Conservation (phyloP, 345 rosid genomes). For the Gossypium thurberi region DNA sequence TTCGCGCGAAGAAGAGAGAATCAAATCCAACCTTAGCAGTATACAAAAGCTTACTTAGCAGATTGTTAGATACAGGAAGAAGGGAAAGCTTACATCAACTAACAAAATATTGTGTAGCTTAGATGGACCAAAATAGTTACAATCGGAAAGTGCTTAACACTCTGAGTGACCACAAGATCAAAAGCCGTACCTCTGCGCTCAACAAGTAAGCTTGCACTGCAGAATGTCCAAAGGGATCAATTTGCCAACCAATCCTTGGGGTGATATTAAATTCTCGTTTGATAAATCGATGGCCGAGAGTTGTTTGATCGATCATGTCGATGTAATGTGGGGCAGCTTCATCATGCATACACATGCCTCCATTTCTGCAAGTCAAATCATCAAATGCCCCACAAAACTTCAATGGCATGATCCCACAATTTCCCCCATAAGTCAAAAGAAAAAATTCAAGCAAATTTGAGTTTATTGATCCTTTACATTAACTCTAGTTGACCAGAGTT, state of each 20-base stretch:
- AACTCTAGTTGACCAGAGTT: slow-evolving; percentile 45
- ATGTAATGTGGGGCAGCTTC: slow-evolving; percentile 43
- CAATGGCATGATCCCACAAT: background rate
- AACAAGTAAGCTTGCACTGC: slow-evolving; percentile 46
- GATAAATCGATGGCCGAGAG: slow-evolving; percentile 45
- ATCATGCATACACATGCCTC: slow-evolving; percentile 53
- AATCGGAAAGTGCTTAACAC: background rate
- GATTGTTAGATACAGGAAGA: background rate
- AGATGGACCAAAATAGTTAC: background rate
- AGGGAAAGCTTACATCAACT: background rate
- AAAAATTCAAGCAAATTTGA: background rate
- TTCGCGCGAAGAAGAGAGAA: slow-evolving; percentile 41
- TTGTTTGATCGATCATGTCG: slow-evolving; percentile 53
- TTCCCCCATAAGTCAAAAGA: background rate
- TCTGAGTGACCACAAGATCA: background rate
- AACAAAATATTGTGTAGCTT: background rate
- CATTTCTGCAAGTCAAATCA: slow-evolving; percentile 38
- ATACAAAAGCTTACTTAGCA: slow-evolving; percentile 7
- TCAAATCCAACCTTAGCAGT: slow-evolving; percentile 49
- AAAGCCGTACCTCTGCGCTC: slow-evolving; percentile 38
- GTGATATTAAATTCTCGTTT: slow-evolving; percentile 40
- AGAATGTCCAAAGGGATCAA: slow-evolving; percentile 55
- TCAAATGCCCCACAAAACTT: background rate
- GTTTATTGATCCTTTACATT: slow-evolving; percentile 25
- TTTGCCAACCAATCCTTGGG: slow-evolving; percentile 57